These are phyloP conservation scores for Fusarium pilosicola DNA, from an alignment of 2,329 filamentous ascomycete genomes.

Conservation along the genomic window DNA sequence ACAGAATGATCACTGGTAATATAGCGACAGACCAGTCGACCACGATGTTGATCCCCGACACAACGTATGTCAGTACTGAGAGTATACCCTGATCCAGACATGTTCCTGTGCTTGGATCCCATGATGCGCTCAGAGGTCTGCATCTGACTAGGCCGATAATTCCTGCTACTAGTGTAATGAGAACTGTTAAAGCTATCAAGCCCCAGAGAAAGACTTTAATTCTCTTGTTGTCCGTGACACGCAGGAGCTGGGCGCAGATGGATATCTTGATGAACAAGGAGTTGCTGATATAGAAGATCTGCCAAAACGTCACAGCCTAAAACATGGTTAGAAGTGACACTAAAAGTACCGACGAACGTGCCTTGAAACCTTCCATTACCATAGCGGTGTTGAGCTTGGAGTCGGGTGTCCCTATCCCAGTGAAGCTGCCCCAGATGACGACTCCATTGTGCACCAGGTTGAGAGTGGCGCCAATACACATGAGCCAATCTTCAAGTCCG, in stretches of 20 bases:
- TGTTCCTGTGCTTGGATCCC: not conserved
- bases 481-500: slow-evolving; percentile 13
- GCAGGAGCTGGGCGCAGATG: slow-evolving; percentile 13
- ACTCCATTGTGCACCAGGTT: slow-evolving; percentile 16
- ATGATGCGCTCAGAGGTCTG: slow-evolving; percentile 1
- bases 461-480: slow-evolving; percentile 12
- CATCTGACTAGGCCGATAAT: not conserved
- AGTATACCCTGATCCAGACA: slow-evolving; percentile 5
- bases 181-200: not conserved
- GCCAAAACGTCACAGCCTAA: slow-evolving; percentile 2
- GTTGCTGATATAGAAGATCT: slow-evolving; percentile 11
- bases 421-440: slow-evolving; percentile 4
- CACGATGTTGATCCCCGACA: slow-evolving; percentile 13
- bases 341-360: fast-evolving
- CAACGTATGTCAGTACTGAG: slow-evolving; percentile 5
- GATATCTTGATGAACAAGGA: slow-evolving; percentile 13
- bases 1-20: slow-evolving; percentile 3
- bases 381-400: not conserved
- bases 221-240: not conserved
- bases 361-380: slow-evolving; percentile 12
- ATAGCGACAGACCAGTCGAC: slow-evolving; percentile 15
- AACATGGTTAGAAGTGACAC: fast-evolving
- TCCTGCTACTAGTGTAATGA: not conserved
- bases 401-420: not conserved
- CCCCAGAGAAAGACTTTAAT: not conserved